Evolutionary conservation across 345 rosid genomes (phyloP), one percentile per base, ranked within the genome.

Genomic region (Combretum micranthum): DNA sequence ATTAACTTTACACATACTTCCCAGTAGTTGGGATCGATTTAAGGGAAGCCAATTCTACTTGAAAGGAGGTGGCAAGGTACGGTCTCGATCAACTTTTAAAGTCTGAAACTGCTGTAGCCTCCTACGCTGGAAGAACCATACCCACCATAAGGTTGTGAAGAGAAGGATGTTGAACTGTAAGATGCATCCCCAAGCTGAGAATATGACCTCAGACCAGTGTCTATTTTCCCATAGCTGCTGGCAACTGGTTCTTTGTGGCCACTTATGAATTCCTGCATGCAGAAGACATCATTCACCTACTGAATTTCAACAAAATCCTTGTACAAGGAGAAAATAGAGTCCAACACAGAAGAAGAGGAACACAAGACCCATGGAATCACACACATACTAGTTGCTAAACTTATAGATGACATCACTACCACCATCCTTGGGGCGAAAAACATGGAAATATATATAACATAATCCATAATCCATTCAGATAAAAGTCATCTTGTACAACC

Each of bases 241-340:
- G 75, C 17, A 12, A 56, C 53, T 9, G 80, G 60, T 44, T 79
- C 84, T 60, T 58, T 69, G 66, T 65, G 78, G 57, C 70, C 61
- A 53, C 57, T 74, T 43, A 76, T 65, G 52, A 63, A 71, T 32
- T 82, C 84, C 87, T 82, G 80, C 55, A 61, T 32, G 55, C 22
- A 7, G 47, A 44, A 55, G 15, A 32, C 50, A n/a, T 47, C n/a
- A 12, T 7, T 56, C 17, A 39, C 15, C 48, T 10, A 22, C 15
- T 42, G 49, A 4, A 46, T 4, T 15, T 43, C 51, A 46, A 32
- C 6, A 32, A 32, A 32, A 32, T 32, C 10, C 9, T 32, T 32
- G 9, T 32, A 11, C 9, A 32, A 32, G 7, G 39, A 9, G n/a
- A n/a, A n/a, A 7, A 32, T 32, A 11, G 39, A 32, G 9, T 11